Conservation (phyloP, 768 basidiomycete species). For the Lactifluus volemus region DNA sequence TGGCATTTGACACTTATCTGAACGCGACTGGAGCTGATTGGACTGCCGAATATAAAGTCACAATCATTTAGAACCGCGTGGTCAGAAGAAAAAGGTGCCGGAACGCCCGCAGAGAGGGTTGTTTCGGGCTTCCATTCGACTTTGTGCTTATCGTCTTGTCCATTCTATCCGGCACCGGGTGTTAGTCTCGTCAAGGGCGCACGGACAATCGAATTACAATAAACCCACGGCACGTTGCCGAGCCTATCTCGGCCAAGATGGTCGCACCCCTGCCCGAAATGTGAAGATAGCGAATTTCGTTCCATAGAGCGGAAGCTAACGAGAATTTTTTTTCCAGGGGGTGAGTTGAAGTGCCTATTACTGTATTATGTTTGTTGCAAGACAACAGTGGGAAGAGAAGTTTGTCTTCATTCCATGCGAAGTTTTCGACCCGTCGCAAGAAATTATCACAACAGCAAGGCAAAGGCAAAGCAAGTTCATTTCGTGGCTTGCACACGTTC, state of each 20-base stretch:
- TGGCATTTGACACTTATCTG: neutral
- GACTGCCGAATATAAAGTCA: neutral
- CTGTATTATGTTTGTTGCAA: neutral
- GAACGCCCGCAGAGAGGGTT: neutral
- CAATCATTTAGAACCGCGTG: neutral
- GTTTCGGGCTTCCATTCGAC: slow-evolving; percentile 7
- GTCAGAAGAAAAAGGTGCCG: neutral
- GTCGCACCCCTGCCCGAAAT: neutral
- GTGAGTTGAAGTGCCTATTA: neutral
- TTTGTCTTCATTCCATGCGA: neutral
- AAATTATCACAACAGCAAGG: neutral
- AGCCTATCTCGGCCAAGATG: slow-evolving; percentile 1
- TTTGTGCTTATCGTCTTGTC: slow-evolving; percentile 1
- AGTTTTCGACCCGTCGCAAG: neutral
- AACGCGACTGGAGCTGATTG: neutral
- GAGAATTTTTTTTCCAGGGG: neutral
- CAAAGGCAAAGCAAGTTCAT: neutral
- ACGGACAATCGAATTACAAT: neutral
- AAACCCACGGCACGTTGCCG: neutral
- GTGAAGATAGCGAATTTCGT: neutral
- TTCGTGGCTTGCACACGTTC: neutral
- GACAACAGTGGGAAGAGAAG: neutral
- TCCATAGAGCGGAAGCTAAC: no score
- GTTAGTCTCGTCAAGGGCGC: neutral
- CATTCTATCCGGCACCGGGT: neutral